phyloP scores from a whole-genome alignment of 345 rosid genomes.

The Melastoma malabathricum region DNA sequence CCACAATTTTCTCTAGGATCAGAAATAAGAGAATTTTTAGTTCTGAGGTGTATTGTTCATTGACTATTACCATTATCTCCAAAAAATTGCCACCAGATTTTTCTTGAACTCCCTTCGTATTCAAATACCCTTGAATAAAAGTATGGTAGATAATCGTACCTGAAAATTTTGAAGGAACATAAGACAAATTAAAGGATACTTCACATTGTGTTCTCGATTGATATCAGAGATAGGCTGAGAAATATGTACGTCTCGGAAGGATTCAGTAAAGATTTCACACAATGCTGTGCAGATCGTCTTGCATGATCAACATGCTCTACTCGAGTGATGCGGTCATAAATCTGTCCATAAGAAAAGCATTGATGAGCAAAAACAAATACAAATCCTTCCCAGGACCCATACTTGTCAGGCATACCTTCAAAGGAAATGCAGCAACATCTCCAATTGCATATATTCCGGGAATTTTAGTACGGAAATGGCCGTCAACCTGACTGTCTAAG shows the following conservation, averaged over 20 bases:
- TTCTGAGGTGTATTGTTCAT: too few relatives aligned
- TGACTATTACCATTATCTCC: conserved; percentile 69
- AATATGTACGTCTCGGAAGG: conserved; percentile 55
- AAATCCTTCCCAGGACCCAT: neutral
- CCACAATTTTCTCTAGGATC: neutral
- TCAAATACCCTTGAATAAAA: conserved; percentile 89
- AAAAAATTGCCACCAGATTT: conserved; percentile 90
- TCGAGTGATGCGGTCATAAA: conserved; percentile 64
- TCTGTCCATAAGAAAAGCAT: conserved; percentile 26
- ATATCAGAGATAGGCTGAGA: too few relatives aligned
- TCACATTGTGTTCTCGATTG: too few relatives aligned
- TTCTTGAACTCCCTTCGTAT: conserved; percentile 84
- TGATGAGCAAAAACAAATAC: neutral
- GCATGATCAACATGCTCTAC: conserved; percentile 98
- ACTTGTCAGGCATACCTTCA: conserved; percentile 39
- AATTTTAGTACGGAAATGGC: conserved; percentile 54
- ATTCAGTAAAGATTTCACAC: conserved; percentile 54
- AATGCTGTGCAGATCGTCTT: conserved; percentile 83
- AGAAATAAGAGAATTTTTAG: neutral
- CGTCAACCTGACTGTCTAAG: conserved; percentile 56
- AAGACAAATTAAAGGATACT: too few relatives aligned
- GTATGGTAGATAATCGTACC: conserved; percentile 86
- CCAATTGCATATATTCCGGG: conserved; percentile 97
- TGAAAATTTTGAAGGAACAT: conserved; percentile 18
- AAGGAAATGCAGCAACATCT: conserved; percentile 94